Percentiles rank a stretch among this genome's conserved stretches.
phyloP scores from a whole-genome alignment of 306 rosid species.

The Vigna nakashimae region DNA sequence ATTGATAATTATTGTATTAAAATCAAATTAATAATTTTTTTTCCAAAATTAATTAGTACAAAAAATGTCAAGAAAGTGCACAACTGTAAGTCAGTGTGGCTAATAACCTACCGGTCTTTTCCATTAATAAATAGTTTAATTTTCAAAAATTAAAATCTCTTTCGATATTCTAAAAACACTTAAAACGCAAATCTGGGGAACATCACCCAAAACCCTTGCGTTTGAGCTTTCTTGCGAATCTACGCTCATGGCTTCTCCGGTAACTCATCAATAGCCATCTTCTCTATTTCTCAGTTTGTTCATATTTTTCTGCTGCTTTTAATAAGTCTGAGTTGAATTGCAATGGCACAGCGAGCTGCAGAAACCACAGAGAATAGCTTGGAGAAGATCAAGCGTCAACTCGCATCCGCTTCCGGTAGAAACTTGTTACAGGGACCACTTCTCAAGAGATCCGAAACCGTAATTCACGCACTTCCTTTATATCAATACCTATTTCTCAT shows the following conservation, averaged over 20 bases:
- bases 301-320: slow-evolving; percentile 13
- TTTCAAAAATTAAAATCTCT: not conserved
- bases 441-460: slow-evolving; percentile 98
- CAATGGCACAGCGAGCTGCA: slow-evolving; percentile 64
- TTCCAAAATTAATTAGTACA: no score
- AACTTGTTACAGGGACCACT: slow-evolving; percentile 95
- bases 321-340: slow-evolving; percentile 24
- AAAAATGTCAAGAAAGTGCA: not conserved
- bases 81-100: slow-evolving; percentile 35
- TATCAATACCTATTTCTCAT: not conserved
- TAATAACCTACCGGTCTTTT: slow-evolving; percentile 36
- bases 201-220: slow-evolving; percentile 43
- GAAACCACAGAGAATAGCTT: slow-evolving; percentile 80
- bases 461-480: slow-evolving; percentile 38
- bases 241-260: slow-evolving; percentile 83
- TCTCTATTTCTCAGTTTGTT: slow-evolving; percentile 21
- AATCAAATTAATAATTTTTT: no score
- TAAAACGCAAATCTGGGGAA: slow-evolving; percentile 26
- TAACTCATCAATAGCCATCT: slow-evolving; percentile 33
- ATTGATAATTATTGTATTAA: no score
- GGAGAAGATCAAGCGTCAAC: slow-evolving; percentile 97
- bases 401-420: slow-evolving; percentile 92
- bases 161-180: not conserved
- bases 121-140: slow-evolving; percentile 14
- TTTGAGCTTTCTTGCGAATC: slow-evolving; percentile 48